Conservation (phyloP, 176 grass and related monocot species). For the Lolium perenne region DNA sequence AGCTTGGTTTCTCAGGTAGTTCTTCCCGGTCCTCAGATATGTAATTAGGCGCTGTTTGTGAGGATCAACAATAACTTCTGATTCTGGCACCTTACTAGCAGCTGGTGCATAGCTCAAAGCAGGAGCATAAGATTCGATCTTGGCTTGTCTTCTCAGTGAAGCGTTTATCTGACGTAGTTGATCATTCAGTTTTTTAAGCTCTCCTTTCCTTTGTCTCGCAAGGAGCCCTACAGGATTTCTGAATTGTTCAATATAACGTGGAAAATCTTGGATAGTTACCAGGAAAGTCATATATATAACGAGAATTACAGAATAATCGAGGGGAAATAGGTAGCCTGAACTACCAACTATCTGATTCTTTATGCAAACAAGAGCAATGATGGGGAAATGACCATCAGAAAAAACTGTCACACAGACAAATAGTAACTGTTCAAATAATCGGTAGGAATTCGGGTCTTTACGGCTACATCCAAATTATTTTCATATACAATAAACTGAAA, state of each 20-base stretch:
- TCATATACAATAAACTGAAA: neutral
- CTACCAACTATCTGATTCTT: neutral
- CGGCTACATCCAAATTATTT: neutral
- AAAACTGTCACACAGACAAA: neutral
- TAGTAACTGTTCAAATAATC: neutral
- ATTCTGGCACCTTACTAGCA: conserved; percentile 71
- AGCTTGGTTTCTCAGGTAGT: conserved; percentile 80
- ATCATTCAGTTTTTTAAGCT: conserved; percentile 85
- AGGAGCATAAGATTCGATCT: conserved; percentile 97
- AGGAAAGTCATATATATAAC: conserved; percentile 7
- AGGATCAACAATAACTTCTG: conserved; percentile 88
- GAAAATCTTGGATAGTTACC: neutral
- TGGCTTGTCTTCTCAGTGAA: conserved; percentile 92
- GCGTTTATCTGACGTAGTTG: conserved; percentile 96
- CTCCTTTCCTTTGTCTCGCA: conserved; percentile 88
- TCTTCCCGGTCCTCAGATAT: conserved; percentile 85
- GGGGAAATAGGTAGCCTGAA: neutral
- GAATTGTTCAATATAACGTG: conserved; percentile 34
- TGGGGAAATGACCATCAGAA: neutral
- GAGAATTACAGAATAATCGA: neutral
- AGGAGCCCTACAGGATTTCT: conserved; percentile 69
- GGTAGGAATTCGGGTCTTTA: neutral
- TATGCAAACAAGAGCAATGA: neutral
- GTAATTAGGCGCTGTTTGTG: conserved; percentile 75
- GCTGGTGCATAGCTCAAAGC: conserved; percentile 92